Conservation (phyloP, 306 rosid genomes). For the Castanea mollissima region DNA sequence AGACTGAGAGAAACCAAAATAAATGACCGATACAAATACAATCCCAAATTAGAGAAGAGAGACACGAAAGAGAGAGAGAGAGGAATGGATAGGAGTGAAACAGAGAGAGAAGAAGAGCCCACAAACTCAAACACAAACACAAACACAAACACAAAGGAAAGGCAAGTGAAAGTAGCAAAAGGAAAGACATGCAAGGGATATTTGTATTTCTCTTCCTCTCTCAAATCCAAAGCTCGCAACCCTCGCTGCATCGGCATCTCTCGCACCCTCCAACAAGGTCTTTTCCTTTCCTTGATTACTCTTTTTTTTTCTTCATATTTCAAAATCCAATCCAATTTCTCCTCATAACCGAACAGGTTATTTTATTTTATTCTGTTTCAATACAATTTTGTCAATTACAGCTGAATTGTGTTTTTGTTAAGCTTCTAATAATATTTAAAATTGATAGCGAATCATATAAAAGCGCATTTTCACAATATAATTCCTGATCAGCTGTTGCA, state of each 20-base stretch:
- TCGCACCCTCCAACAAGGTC: not conserved
- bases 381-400: no score
- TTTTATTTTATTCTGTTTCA: no score
- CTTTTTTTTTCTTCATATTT: not conserved
- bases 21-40: not conserved
- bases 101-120: not conserved
- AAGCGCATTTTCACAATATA: no score
- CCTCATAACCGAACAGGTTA: no score
- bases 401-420: no score
- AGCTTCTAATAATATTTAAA: no score
- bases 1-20: not conserved
- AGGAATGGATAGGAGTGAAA: not conserved
- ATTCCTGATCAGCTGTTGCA: no score
- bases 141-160: not conserved
- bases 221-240: conserved; percentile 5
- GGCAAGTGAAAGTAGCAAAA: not conserved
- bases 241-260: conserved; percentile 10
- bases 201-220: not conserved
- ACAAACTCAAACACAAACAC: not conserved
- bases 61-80: not conserved
- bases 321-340: not conserved
- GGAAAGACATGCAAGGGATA: not conserved
- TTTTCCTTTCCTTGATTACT: not conserved
- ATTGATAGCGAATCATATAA: no score
- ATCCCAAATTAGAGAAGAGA: not conserved